Evolutionary conservation across 2,329 filamentous ascomycete genomes (phyloP).

Genomic region (Ploettnerulaceae sp.): DNA sequence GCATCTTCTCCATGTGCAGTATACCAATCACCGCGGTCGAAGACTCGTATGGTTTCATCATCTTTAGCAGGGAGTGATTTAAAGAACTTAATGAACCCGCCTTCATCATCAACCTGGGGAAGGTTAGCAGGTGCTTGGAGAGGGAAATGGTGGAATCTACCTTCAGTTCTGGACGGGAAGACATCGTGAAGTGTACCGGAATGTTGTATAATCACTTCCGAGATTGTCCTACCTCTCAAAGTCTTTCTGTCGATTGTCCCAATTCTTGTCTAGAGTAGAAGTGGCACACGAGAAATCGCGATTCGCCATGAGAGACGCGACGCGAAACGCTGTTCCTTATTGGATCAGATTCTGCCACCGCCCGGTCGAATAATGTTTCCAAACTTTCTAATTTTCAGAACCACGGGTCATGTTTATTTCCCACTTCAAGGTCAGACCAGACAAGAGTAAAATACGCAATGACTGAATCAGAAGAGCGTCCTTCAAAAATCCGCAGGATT

Average conservation of each 20-base stretch:
- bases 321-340: slow-evolving; percentile 7
- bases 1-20: slow-evolving; percentile 88
- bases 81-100: slow-evolving; percentile 95
- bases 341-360: not conserved
- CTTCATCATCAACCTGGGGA: slow-evolving; percentile 83
- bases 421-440: not conserved
- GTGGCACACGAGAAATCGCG: slow-evolving; percentile 14
- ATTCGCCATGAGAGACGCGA: no score
- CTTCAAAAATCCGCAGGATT: slow-evolving; percentile 31
- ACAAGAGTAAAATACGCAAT: slow-evolving; percentile 19
- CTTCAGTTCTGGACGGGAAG: slow-evolving; percentile 68
- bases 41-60: slow-evolving; percentile 78
- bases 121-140: slow-evolving; percentile 13
- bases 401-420: no score
- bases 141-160: slow-evolving; percentile 37
- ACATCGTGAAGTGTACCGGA: slow-evolving; percentile 45
- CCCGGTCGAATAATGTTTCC: no score
- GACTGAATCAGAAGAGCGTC: slow-evolving; percentile 30
- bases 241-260: not conserved
- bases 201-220: not conserved
- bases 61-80: slow-evolving; percentile 71
- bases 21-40: slow-evolving; percentile 92
- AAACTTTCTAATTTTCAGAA: no score
- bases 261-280: not conserved
- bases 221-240: no score